Conservation (phyloP, 2,329 filamentous ascomycete genomes). For the Aplosporella prunicola region DNA sequence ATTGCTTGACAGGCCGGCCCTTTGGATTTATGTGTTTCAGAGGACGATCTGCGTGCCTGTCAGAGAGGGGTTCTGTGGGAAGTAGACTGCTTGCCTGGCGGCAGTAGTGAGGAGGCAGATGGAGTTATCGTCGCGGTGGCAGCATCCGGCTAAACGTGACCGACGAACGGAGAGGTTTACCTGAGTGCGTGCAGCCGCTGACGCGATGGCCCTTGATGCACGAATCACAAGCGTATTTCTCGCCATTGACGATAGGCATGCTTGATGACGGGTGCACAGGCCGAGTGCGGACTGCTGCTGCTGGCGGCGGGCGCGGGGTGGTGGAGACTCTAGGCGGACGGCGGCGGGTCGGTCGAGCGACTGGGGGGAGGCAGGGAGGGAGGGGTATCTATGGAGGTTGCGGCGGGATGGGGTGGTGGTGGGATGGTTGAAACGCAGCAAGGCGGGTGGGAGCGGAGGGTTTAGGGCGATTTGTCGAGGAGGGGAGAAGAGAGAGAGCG, state of each 20-base stretch:
- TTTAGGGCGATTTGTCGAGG: too few species aligned
- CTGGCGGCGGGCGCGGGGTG: conserved; percentile 3
- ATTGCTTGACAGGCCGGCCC: conserved; percentile 94
- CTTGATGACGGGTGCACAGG: conserved; percentile 15
- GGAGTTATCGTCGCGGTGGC: background rate
- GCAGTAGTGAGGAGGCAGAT: conserved; percentile 18
- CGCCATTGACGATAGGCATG: conserved; percentile 55
- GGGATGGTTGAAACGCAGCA: conserved; percentile 28
- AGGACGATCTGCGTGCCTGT: conserved; percentile 59
- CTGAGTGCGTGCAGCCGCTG: conserved; percentile 93
- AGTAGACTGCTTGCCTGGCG: conserved; percentile 11
- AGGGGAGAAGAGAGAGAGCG: conserved; percentile 8
- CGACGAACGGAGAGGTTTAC: conserved; percentile 45
- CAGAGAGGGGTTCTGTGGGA: conserved; percentile 11
- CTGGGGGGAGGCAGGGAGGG: background rate
- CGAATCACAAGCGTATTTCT: conserved; percentile 96
- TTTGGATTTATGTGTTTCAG: conserved; percentile 96
- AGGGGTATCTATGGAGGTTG: conserved; percentile 3
- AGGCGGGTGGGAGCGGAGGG: conserved; percentile 15
- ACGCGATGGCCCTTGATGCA: conserved; percentile 97
- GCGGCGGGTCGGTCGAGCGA: background rate
- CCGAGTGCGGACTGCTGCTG: conserved; percentile 10
- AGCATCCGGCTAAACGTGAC: background rate
- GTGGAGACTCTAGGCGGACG: background rate
- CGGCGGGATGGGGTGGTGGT: too few species aligned